These are phyloP conservation scores for Vitis hybrid DNA, from an alignment of 177 flowering plant genomes.

Conservation along the genomic window DNA sequence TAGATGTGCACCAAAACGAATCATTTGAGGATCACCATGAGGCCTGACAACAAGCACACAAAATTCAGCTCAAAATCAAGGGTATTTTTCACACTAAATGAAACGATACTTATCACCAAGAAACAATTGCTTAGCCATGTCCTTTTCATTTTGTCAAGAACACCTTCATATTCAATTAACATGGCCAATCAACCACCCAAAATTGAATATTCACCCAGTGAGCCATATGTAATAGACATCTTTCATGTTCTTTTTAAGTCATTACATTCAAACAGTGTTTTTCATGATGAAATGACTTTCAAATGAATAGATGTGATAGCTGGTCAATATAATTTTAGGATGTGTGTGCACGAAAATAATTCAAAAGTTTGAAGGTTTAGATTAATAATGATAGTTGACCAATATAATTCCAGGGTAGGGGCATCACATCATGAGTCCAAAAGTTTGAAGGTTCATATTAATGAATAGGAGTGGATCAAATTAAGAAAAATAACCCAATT, in stretches of 20 bases:
- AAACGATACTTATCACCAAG: background rate
- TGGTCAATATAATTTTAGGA: background rate
- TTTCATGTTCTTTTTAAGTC: background rate
- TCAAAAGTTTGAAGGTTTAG: background rate
- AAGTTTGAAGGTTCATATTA: too few relatives aligned
- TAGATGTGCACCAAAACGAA: constrained; percentile 94
- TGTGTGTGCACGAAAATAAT: background rate
- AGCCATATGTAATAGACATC: background rate
- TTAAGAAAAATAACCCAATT: too few relatives aligned
- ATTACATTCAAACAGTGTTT: background rate
- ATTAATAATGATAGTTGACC: background rate
- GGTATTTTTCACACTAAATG: background rate
- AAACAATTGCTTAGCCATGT: background rate
- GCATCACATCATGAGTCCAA: too few relatives aligned
- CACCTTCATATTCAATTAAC: background rate
- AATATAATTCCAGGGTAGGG: too few relatives aligned
- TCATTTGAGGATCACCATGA: constrained; percentile 95
- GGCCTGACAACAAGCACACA: constrained; percentile 51
- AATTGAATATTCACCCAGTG: background rate
- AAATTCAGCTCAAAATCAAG: background rate
- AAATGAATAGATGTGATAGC: background rate
- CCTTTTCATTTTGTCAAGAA: background rate
- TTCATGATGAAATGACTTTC: background rate
- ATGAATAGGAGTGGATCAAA: too few relatives aligned
- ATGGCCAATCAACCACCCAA: background rate